Evolutionary conservation across 2,329 filamentous ascomycete species (phyloP).

Genomic region (Hypoxylon sp.): DNA sequence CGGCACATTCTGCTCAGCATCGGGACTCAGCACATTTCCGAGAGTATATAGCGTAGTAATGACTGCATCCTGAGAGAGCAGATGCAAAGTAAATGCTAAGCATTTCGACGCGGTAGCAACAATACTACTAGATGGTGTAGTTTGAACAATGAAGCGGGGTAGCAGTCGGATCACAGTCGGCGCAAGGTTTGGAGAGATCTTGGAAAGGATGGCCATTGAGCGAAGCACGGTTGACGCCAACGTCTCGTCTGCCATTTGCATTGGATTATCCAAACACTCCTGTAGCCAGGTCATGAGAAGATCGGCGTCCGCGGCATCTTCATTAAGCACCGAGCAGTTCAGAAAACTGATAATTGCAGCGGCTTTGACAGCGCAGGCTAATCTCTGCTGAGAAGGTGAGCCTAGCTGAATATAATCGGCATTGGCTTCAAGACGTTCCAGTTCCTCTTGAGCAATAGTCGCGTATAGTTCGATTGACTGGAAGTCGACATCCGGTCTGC

Average conservation of each 20-base stretch:
- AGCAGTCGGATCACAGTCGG: constrained; percentile 83
- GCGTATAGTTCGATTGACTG: constrained; percentile 75
- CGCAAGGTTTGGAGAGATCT: constrained; percentile 79
- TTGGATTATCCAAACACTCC: constrained; percentile 80
- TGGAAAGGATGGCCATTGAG: constrained; percentile 85
- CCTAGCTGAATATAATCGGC: constrained; percentile 91
- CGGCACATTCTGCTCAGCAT: constrained; percentile 67
- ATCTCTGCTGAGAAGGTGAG: constrained; percentile 86
- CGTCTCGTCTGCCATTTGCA: constrained; percentile 84
- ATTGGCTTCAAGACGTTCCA: constrained; percentile 88
- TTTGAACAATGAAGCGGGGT: constrained; percentile 89
- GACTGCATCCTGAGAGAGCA: constrained; percentile 90
- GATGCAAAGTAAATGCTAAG: constrained; percentile 83
- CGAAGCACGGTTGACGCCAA: constrained; percentile 85
- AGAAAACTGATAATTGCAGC: constrained; percentile 86
- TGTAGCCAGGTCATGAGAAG: constrained; percentile 88
- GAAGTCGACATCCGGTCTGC: constrained; percentile 66
- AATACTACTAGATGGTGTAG: constrained; percentile 76
- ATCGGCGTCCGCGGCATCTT: constrained; percentile 84
- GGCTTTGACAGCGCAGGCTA: constrained; percentile 89
- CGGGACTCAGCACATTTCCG: constrained; percentile 92
- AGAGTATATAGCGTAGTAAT: constrained; percentile 97
- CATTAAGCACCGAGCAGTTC: constrained; percentile 86
- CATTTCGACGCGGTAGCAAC: constrained; percentile 86
- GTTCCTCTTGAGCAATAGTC: constrained; percentile 83